phyloP scores from a whole-genome alignment of 495 filamentous ascomycete species.

The Penicillium bovifimosum region DNA sequence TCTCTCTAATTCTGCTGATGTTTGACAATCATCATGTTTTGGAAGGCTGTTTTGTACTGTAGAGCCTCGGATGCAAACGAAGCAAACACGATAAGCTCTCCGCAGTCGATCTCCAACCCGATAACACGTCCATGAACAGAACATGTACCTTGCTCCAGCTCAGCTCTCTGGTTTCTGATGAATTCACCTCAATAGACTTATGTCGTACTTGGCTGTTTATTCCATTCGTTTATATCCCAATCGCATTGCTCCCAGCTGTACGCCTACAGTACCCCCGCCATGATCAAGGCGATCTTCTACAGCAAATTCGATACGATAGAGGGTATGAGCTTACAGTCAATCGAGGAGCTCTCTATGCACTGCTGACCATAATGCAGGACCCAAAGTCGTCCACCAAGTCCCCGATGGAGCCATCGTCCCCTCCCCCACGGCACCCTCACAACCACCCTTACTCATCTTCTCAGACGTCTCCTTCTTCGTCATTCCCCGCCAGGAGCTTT shows the following conservation, averaged over 20 bases:
- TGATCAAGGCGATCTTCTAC: slow-evolving; percentile 95
- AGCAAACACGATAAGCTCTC: slow-evolving; percentile 6
- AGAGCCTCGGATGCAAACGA: neutral
- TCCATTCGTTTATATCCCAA: neutral
- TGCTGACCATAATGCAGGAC: slow-evolving; percentile 50
- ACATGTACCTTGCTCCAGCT: neutral
- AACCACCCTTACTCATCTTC: slow-evolving; percentile 73
- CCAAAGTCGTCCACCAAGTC: slow-evolving; percentile 57
- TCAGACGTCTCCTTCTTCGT: slow-evolving; percentile 78
- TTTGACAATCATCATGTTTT: neutral
- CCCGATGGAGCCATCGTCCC: slow-evolving; percentile 66
- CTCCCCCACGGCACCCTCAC: slow-evolving; percentile 42
- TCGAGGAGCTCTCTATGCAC: neutral
- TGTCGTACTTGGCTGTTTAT: neutral
- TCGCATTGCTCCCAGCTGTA: slow-evolving; percentile 5
- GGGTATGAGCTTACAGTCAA: slow-evolving; percentile 46
- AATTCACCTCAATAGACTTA: neutral
- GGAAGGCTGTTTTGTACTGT: neutral
- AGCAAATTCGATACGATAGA: slow-evolving; percentile 85
- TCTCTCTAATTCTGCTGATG: too few species aligned
- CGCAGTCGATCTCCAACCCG: slow-evolving; percentile 1
- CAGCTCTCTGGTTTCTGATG: neutral
- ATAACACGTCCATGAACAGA: neutral
- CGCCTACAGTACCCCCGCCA: slow-evolving; percentile 18
- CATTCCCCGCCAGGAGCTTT: slow-evolving; percentile 88